Conservation (phyloP, 805 yeast species). For the Zygosaccharomyces gambellarensis region DNA sequence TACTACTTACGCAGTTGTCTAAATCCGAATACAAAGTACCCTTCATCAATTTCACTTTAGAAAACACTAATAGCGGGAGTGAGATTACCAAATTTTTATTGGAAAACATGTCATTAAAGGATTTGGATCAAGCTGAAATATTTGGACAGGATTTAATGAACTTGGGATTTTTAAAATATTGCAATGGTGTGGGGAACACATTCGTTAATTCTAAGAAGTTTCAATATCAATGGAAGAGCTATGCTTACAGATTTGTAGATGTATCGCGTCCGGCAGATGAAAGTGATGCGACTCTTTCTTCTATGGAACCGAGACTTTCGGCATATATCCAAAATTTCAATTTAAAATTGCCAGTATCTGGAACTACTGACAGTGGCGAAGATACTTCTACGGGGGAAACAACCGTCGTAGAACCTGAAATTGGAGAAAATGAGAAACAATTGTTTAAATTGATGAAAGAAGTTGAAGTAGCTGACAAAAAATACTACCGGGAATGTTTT, state of each 20-base stretch:
- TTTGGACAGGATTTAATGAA: constrained; percentile 70
- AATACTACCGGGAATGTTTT: constrained; percentile 50
- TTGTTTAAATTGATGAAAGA: constrained; percentile 51
- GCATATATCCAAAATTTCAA: constrained; percentile 17
- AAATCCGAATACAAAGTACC: constrained; percentile 55
- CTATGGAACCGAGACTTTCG: constrained; percentile 14
- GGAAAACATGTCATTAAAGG: constrained; percentile 28
- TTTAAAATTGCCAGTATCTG: constrained; percentile 10
- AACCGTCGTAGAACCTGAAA: constrained; percentile 16
- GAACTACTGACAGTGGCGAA: constrained; percentile 1
- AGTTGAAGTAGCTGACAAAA: constrained; percentile 51
- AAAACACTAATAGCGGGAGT: constrained; percentile 33
- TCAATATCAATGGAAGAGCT: constrained; percentile 75
- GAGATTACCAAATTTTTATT: constrained; percentile 32
- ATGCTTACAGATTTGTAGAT: constrained; percentile 55
- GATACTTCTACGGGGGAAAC: constrained; percentile 1
- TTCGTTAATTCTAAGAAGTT: constrained; percentile 74
- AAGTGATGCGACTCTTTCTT: constrained; percentile 7
- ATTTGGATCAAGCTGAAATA: constrained; percentile 56
- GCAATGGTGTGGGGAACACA: constrained; percentile 57
- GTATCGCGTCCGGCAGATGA: constrained; percentile 24
- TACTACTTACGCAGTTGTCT: constrained; percentile 48
- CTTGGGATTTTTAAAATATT: constrained; percentile 51
- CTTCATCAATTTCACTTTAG: constrained; percentile 39
- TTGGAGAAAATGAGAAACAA: constrained; percentile 39